Conservation (phyloP, 208 protist species). For the Trypanosomatidae sp. region DNA sequence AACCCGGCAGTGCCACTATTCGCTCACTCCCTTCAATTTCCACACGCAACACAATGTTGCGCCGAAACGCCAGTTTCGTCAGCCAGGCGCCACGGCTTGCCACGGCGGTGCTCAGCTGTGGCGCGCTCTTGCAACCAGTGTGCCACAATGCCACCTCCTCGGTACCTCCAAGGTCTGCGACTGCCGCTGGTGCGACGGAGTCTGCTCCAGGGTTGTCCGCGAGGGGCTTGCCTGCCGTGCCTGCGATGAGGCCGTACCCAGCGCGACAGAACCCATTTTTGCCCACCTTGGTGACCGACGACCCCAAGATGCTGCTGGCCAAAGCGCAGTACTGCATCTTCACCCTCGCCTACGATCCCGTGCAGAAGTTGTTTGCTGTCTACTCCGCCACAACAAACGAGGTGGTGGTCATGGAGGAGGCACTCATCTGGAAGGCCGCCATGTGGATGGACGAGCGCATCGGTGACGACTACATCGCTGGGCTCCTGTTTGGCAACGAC, state of each 20-base stretch:
- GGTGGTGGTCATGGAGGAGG: slow-evolving; percentile 43
- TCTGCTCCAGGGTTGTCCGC: slow-evolving; percentile 2
- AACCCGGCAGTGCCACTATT: neutral
- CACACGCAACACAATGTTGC: slow-evolving; percentile 10
- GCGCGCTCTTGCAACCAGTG: neutral
- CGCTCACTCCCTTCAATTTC: neutral
- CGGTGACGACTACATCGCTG: slow-evolving; percentile 83
- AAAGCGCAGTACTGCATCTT: slow-evolving; percentile 86
- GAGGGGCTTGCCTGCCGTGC: slow-evolving; percentile 1
- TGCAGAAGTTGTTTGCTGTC: slow-evolving; percentile 45
- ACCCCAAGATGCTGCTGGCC: slow-evolving; percentile 68
- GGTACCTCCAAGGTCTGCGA: slow-evolving; percentile 3
- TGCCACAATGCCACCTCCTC: slow-evolving; percentile 12
- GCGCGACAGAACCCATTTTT: slow-evolving; percentile 64
- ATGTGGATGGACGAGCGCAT: slow-evolving; percentile 87
- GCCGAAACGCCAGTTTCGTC: neutral
- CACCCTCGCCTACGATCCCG: slow-evolving; percentile 54
- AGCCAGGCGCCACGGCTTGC: neutral
- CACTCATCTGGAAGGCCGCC: slow-evolving; percentile 70
- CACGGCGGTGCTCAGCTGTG: neutral
- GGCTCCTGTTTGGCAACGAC: slow-evolving; percentile 75
- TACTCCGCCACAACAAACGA: slow-evolving; percentile 87
- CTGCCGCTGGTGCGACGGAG: neutral
- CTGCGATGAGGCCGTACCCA: slow-evolving; percentile 23
- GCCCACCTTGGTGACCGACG: slow-evolving; percentile 24